Conservation (phyloP, 805 yeast species). For the Saccharomycopsis microspora region DNA sequence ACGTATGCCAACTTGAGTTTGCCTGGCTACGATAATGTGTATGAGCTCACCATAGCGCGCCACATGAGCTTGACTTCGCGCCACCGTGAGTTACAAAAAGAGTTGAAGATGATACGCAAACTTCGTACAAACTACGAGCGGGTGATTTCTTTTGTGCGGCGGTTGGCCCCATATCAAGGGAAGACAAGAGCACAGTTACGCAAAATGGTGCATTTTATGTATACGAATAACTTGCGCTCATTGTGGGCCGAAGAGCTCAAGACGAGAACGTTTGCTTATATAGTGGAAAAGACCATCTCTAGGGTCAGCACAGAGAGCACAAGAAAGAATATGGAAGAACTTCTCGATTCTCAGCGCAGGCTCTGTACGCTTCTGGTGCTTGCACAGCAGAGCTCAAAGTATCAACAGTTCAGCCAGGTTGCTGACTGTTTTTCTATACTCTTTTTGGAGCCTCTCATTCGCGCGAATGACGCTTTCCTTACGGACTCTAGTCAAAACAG, state of each 20-base stretch:
- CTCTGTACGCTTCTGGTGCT: not conserved
- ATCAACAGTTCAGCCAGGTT: not conserved
- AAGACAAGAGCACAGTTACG: constrained; percentile 1
- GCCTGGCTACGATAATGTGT: constrained; percentile 2
- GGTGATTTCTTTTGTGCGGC: constrained; percentile 5
- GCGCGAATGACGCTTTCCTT: not conserved
- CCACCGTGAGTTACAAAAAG: constrained; percentile 5
- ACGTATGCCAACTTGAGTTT: constrained; percentile 3
- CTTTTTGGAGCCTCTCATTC: not conserved
- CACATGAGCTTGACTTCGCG: not conserved
- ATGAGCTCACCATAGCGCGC: constrained; percentile 5
- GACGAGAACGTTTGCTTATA: not conserved
- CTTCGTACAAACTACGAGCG: constrained; percentile 4
- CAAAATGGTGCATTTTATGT: constrained; percentile 3
- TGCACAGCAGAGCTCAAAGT: not conserved
- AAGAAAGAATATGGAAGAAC: not conserved
- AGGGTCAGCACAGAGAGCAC: not conserved
- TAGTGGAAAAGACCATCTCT: constrained; percentile 1
- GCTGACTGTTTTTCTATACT: not conserved
- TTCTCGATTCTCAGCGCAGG: not conserved
- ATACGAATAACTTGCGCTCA: constrained; percentile 5
- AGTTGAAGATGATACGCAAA: constrained; percentile 4
- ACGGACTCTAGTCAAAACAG: not conserved
- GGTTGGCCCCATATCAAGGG: constrained; percentile 10
- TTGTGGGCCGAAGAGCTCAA: constrained; percentile 14